Base-by-base conservation (phyloP, 306 rosid species). In the Ochetophila trinervis region DNA sequence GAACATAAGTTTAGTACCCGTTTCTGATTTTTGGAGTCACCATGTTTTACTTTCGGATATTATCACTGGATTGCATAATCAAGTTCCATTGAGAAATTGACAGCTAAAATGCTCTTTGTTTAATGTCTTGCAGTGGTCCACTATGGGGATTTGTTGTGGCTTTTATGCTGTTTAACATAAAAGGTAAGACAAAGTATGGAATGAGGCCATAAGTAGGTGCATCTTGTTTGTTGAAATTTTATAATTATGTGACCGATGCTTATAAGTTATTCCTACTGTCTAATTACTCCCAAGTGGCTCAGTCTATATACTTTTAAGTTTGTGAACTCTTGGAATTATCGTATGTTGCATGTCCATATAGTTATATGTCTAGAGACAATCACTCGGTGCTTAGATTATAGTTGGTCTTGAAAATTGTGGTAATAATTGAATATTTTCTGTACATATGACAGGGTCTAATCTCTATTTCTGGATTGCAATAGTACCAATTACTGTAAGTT, bases 121-220 rank as follows among this genome's bases (percentile, higher is more conserved):
- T 66, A 73, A 81, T 76, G 59, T 74, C 56, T 66, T 86, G 83
- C 87, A 93, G 99, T 42, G 96, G 84, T 60, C 95, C 77, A 8
- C 82, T 93, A 34, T 93, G 99, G 99, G 99, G 97, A 83, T 93
- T 93, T 55, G 99, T 93, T 34, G 94, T 93, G 30, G 91, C 85
- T 52, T 93, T 93, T 84, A 84, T 93, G 94, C 91, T 93, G 77
- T 90, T 93, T 73, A 88, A 93, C 53, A 73, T 93, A 65, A 90
- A 88, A 83, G 99, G 99, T 93, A 87, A 48, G 30, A 42, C 60
- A 17, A 14, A 47, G 61, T 69, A 37, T 21, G 11, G 49, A 61
- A 70, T 45, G 71, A 40, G 9, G 60, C 47, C 64, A 48, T 40
- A 51, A 32, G 24, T 53, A 63, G 59, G 30, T 65, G 55, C 45